Conservation (phyloP, 2,329 filamentous ascomycete species). For the Sordariomycetes sp. region DNA sequence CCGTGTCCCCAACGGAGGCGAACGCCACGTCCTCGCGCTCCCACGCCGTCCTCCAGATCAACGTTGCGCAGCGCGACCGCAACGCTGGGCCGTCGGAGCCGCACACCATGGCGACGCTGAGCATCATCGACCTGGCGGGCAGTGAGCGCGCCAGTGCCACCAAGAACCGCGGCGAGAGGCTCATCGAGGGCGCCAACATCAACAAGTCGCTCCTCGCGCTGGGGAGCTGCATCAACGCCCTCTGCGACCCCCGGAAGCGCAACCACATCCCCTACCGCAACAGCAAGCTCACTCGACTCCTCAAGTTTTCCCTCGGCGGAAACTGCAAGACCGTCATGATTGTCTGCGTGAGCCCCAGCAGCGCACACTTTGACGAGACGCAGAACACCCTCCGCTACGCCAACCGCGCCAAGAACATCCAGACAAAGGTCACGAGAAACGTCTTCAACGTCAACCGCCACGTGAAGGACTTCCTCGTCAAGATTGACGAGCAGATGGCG, state of each 20-base stretch:
- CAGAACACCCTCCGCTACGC: conserved; percentile 97
- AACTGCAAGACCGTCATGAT: conserved; percentile 99
- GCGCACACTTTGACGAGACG: conserved; percentile 93
- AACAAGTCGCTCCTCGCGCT: conserved; percentile 94
- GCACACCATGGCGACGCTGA: conserved; percentile 94
- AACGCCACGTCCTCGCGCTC: conserved; percentile 96
- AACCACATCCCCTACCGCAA: conserved; percentile 97
- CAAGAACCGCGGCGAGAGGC: conserved; percentile 83
- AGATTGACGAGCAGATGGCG: conserved; percentile 97
- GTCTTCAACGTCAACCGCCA: conserved; percentile 98
- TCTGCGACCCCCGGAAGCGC: conserved; percentile 82
- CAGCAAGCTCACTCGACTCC: conserved; percentile 85
- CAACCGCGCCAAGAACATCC: conserved; percentile 97
- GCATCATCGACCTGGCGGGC: conserved; percentile 93
- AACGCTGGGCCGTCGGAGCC: conserved; percentile 89
- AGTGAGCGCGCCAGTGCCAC: conserved; percentile 94
- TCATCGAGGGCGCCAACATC: conserved; percentile 95
- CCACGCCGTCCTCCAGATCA: conserved; percentile 94
- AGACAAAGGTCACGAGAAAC: conserved; percentile 98
- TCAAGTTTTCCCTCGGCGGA: conserved; percentile 93
- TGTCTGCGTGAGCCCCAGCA: conserved; percentile 93
- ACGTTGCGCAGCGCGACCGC: conserved; percentile 84
- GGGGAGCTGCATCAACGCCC: conserved; percentile 94
- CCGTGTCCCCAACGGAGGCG: conserved; percentile 91
- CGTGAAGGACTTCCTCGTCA: conserved; percentile 97